Base-by-base conservation (phyloP, 352 stramenopile genomes). In the Phytophthora pluvialis region DNA sequence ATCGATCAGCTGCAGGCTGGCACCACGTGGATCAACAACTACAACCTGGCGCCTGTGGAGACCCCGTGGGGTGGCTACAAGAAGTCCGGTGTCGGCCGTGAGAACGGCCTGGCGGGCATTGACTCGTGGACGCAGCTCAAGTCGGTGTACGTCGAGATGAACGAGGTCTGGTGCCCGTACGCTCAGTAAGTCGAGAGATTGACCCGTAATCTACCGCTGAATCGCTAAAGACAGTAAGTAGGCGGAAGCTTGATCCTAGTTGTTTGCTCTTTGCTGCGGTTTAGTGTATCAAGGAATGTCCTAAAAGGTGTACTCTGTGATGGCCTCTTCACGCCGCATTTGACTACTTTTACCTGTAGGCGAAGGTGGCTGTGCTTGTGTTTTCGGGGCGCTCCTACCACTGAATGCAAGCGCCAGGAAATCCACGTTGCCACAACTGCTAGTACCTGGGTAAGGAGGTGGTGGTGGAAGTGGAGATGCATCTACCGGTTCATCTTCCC, bases 41-140 rank as follows among this genome's bases (percentile, higher is more conserved):
- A 97, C 81, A 95, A 97, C 59, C 78, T 97, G 9, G 73, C 84
- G n/a, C 89, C 89, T 4, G 81, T 89, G 28, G 78, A 93, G 58
- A 85, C 92, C 1, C 89, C 93, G 8, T 98, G 92, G 89, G 93
- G 93, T 28, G 94, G 94, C 9, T 90, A 82, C 66, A 98, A 98
- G 78, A 73, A 91, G 42, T 97, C 88, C 13, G 96, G 96, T 0
- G 66, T 98, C 6, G 95, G 95, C 11, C 86, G 92, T 42, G 95
- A 98, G 69, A 98, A 98, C 63, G 94, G 95, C 6, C 64, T 90
- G 12, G 83, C 85, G 1, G 87, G 86, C 15, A 71, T 95, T 39
- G 70, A 95, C 11, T 90, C 94, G 31, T 98, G 93, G 86, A 98
- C 92, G 47, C 89, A 98, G 70, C 66, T 95, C 43, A 97, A 97